phyloP scores from a whole-genome alignment of 192 early-diverging fungal genomes.

The Polychytrium aggregatum region DNA sequence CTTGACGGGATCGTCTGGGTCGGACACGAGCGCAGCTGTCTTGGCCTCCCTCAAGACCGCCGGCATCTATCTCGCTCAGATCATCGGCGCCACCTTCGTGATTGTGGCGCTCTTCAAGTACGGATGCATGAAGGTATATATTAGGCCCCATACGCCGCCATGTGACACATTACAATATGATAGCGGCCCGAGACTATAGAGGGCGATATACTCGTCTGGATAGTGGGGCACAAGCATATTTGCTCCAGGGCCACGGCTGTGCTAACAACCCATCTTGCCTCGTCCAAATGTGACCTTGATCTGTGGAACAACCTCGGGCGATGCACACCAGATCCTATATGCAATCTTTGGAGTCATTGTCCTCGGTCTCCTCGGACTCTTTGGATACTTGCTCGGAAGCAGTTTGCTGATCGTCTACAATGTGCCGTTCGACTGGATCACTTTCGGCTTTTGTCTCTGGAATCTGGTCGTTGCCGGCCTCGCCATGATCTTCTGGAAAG shows the following conservation, averaged over 20 bases:
- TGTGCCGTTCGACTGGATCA: conserved; percentile 60
- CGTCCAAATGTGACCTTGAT: not conserved
- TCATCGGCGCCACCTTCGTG: conserved; percentile 66
- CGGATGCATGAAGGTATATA: conserved; percentile 67
- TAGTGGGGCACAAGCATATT: too few relatives aligned
- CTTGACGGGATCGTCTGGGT: conserved; percentile 13
- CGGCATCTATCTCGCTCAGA: conserved; percentile 61
- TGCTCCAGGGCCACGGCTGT: too few relatives aligned
- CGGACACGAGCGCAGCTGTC: conserved; percentile 3
- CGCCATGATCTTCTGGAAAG: conserved; percentile 71
- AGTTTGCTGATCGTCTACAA: conserved; percentile 22
- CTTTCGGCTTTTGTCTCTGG: conserved; percentile 66
- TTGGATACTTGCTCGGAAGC: conserved; percentile 53
- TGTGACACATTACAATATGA: too few relatives aligned
- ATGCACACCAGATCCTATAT: conserved; percentile 42
- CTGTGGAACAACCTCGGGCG: not conserved
- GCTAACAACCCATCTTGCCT: conserved; percentile 1
- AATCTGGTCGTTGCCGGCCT: conserved; percentile 63
- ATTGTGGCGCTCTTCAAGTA: conserved; percentile 66
- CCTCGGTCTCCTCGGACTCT: conserved; percentile 55
- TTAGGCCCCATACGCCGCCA: too few relatives aligned
- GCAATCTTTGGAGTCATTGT: conserved; percentile 68
- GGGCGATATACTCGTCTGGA: too few relatives aligned
- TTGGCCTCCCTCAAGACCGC: conserved; percentile 39
- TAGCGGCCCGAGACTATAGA: too few relatives aligned